Conservation (phyloP, 495 filamentous ascomycete species). For the Delitschia confertaspora region DNA sequence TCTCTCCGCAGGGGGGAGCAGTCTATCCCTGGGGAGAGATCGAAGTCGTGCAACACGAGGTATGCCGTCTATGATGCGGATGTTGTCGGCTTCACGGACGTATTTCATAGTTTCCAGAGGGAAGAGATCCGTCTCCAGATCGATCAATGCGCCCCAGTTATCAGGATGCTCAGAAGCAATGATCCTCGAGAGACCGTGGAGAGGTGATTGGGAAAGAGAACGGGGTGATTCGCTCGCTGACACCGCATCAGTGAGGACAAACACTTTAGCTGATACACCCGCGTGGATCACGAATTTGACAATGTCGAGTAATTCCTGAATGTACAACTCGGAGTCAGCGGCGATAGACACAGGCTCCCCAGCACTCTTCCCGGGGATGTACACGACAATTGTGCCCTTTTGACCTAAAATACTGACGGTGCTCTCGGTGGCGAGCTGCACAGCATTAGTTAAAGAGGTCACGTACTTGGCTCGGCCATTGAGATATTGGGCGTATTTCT, state of each 20-base stretch:
- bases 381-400: conserved; percentile 25
- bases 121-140: conserved; percentile 25
- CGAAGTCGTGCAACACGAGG: conserved; percentile 32
- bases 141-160: conserved; percentile 36
- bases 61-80: conserved; percentile 41
- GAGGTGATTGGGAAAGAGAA: conserved; percentile 34
- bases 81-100: conserved; percentile 36
- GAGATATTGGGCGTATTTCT: conserved; percentile 13
- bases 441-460: not conserved
- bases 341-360: conserved; percentile 12
- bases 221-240: conserved; percentile 16
- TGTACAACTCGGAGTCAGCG: conserved; percentile 6
- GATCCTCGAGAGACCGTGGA: conserved; percentile 36
- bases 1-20: not conserved
- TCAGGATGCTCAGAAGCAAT: conserved; percentile 38
- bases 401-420: not conserved
- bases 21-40: conserved; percentile 25
- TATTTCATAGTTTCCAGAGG: conserved; percentile 34
- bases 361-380: conserved; percentile 21
- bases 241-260: conserved; percentile 24
- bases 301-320: conserved; percentile 28
- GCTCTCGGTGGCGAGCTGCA: not conserved
- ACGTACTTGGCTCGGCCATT: not conserved
- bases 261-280: conserved; percentile 26
- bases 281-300: conserved; percentile 26